Base-by-base conservation (phyloP, 31 red algal genomes). In the Bonnemaisonia californica region DNA sequence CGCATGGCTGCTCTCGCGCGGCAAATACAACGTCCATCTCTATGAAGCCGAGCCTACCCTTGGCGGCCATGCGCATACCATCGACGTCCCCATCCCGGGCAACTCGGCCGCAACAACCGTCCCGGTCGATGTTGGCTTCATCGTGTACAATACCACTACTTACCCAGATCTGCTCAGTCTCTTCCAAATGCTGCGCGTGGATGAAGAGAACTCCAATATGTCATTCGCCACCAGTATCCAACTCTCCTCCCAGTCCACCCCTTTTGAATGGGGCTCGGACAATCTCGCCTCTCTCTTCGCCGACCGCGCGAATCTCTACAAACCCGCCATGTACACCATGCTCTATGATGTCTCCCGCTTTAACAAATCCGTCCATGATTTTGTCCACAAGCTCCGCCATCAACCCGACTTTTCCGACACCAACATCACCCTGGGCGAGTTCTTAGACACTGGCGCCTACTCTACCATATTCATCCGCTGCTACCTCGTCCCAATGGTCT, bases 401-500 rank as follows among this genome's bases (percentile, higher is more conserved):
- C 65, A 84, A 55, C 68, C 73, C 39, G 45, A 61, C 30, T 61
- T 74, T 48, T 41, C 64, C 31, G 73, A 89, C 41, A 58, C 48
- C 51, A 41, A 61, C 22, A 47, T 81, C 41, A 82, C 68, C 5
- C 80, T 93, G 2, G 83, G 76, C 23, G 85, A 94, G 18, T 98
- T 95, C 42, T 64, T 94, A 2, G 66, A 70, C 45, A 56, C 31
- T 21, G 74, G 82, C 37, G 60, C 80, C 1, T 96, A 96, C 47
- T 91, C 90, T 2, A 56, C 83, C 30, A 59, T 81, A 19, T 99
- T 99, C 67, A 63, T 82, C 35, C 74, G 85, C 47, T 71, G 84
- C 48, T 99, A 99, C 74, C 85, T 99, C 34, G 65, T 94, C 32
- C 97, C 97, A 0, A 99, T 96, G 93, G 79, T 94, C 30, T 84